Base-by-base conservation (phyloP, 2,329 filamentous ascomycete species). In the Metarhizium album region DNA sequence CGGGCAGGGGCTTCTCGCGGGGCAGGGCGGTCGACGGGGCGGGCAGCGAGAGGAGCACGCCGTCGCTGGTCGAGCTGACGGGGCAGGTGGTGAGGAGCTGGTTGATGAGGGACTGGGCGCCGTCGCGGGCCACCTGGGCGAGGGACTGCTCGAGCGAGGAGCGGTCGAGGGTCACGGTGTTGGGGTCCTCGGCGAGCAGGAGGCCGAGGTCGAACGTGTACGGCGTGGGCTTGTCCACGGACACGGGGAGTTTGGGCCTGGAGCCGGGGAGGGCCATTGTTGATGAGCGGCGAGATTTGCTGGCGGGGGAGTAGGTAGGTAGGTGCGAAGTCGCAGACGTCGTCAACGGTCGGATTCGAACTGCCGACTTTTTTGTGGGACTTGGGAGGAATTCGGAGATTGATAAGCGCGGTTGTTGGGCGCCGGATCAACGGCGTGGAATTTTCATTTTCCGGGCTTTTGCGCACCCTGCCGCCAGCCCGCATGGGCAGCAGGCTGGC, bases 161-260 rank as follows among this genome's bases (percentile, higher is more conserved):
- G 49, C 68, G 69, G 59, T 78, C 70, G 55, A 82, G 70, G 46
- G 77, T 71, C 48, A 93, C 73, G 2, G 91, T 88, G 70, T 96
- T 97, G 38, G 90, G 80, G 70, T 97, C 93, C 64, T 84, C 83
- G 68, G 83, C 86, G 64, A 94, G 79, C 49, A 97, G 83, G 64
- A 94, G 83, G 58, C 90, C 74, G n/a, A 96, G 83, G 67, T 96
- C 90, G 73, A 94, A 96, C 59, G 83, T 90, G 74, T 94, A 95
- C 9, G 90, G 90, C 6, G 86, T 94, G 4, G 89, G 84, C 70
- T 94, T 94, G 54, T 83, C 75, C 63, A 89, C 85, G 16, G 76
- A 79, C 55, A 86, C 75, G 43, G 81, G 77, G 52, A 82, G 72
- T 62, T 78, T 79, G 54, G 70, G 66, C 54, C 69, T 67, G 53